Base-by-base conservation (phyloP, 1,284 basidiomycete species). In the Tausonia pullulans region DNA sequence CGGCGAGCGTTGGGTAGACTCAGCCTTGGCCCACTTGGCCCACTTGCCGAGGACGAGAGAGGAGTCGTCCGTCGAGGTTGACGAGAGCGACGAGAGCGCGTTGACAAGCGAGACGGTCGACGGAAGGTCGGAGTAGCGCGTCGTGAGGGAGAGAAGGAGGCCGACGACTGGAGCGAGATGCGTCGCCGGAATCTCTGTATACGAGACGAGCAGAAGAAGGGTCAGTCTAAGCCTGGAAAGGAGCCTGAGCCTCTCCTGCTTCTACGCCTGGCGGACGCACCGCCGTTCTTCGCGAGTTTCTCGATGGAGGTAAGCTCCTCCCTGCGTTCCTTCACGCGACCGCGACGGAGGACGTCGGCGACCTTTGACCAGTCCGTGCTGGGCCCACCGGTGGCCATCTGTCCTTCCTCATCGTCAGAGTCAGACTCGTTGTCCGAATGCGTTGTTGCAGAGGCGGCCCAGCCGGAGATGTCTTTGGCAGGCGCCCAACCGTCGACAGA, bases 21-120 rank as follows among this genome's bases (percentile, higher is more conserved):
- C 27, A 27, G 27, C 27, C 27, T 27, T 27, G 27, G 27, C 27
- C 27, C 27, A 27, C 27, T 27, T 27, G 27, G 27, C 27, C 27
- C 27, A 27, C 27, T 27, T 27, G 27, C 27, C 27, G 27, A 27
- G 27, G 27, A 27, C 27, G 27, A 27, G 27, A 27, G 27, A 27
- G 27, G 27, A 27, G 27, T 27, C 2, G 27, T 27, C 27, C 27
- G 27, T 27, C 27, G 27, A 27, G 11, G 39, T 3, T 40, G 41
- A 45, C 50, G 10, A 62, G 39, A 49, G 46, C 16, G 5, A 16
- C 46, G 13, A 62, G 50, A 51, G 46, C 45, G 44, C 40, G 40
- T n/a, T 44, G 45, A 63, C 16, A 45, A 63, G 14, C 5, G 61
- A 56, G 27, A 62, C 61, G 43, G 62, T 62, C n/a, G 61, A 66